Base-by-base conservation (phyloP, 2,329 filamentous ascomycete species). In the Talaromyces sp. region DNA sequence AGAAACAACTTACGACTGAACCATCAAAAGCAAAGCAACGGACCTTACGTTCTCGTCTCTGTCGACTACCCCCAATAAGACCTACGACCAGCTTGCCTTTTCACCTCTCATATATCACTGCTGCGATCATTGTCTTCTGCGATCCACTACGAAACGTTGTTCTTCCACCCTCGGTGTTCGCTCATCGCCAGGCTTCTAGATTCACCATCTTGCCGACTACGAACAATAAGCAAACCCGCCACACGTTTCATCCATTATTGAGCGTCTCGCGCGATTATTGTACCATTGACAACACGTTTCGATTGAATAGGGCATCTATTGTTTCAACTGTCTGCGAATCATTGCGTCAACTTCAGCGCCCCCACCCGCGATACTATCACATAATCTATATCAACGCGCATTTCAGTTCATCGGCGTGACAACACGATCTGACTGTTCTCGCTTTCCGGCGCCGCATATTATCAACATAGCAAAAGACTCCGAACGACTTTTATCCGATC, bases 361-460 rank as follows among this genome's bases (percentile, higher is more conserved):
- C 29, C 58, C 31, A 47, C 47, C 31, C 29, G 53, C 31, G 19
- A 25, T 60, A 61, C 27, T 15, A 17, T 36, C 58, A 49, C 40
- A n/a, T 45, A 49, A 51, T 27, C 10, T 15, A 61, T 61, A 22
- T 61, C 19, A 56, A 36, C 29, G 31, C 29, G 34, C 31, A 51
- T 40, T 15, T 38, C 31, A 38, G 15, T 25, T n/a, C 11, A 49
- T 36, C 17, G 43, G 31, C 6, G n/a, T 34, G 7, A 19, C n/a
- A 27, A 34, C 27, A 43, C 56, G 38, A 22, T 29, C 34, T 49
- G 10, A 40, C 45, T 17, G 15, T 54, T 38, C 25, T 27, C 56
- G 56, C 63, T 64, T 43, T 40, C 13, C 17, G 63, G 63, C 49
- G 45, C 63, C 45, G 34, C 31, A 45, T 58, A 8, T 27, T 38